Conservation (phyloP, 2,329 filamentous ascomycete genomes). For the Didymella exigua region DNA sequence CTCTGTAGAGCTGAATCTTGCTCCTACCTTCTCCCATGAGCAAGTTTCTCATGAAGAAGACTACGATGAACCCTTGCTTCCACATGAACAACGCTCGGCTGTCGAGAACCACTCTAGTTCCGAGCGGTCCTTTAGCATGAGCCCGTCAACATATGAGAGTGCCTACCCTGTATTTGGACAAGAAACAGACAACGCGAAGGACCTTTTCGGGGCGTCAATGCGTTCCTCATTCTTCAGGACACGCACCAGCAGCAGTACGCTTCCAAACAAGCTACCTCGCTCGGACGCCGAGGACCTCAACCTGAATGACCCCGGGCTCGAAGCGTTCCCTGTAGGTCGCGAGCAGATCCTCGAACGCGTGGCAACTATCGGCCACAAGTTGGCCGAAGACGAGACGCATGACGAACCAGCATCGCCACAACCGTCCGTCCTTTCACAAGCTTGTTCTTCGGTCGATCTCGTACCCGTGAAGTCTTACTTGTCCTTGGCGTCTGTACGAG, state of each 20-base stretch:
- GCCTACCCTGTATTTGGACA: constrained; percentile 19
- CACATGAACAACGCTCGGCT: constrained; percentile 29
- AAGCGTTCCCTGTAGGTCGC: constrained; percentile 37
- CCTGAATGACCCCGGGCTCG: constrained; percentile 35
- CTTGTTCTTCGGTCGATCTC: constrained; percentile 41
- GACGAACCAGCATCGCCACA: constrained; percentile 30
- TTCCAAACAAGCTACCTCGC: constrained; percentile 36
- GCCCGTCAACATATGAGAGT: constrained; percentile 5
- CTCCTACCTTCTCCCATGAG: constrained; percentile 19
- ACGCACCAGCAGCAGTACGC: constrained; percentile 28
- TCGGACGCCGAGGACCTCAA: constrained; percentile 39
- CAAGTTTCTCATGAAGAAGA: constrained; percentile 5
- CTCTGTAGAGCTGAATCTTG: constrained; percentile 8
- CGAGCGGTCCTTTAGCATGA: constrained; percentile 19
- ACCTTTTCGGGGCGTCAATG: constrained; percentile 15
- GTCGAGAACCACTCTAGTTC: constrained; percentile 21
- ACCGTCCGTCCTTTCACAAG: constrained; percentile 32
- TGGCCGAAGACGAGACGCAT: constrained; percentile 36
- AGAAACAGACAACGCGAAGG: constrained; percentile 15
- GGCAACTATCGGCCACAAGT: constrained; percentile 29
- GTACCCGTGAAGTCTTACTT: constrained; percentile 32
- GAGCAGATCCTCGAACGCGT: constrained; percentile 39
- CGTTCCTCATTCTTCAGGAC: constrained; percentile 26
- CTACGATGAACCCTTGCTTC: constrained; percentile 26
- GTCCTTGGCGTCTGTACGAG: constrained; percentile 37